Evolutionary conservation across 2,329 filamentous ascomycete species (phyloP).

Genomic region (Penicillium brevicompactum): DNA sequence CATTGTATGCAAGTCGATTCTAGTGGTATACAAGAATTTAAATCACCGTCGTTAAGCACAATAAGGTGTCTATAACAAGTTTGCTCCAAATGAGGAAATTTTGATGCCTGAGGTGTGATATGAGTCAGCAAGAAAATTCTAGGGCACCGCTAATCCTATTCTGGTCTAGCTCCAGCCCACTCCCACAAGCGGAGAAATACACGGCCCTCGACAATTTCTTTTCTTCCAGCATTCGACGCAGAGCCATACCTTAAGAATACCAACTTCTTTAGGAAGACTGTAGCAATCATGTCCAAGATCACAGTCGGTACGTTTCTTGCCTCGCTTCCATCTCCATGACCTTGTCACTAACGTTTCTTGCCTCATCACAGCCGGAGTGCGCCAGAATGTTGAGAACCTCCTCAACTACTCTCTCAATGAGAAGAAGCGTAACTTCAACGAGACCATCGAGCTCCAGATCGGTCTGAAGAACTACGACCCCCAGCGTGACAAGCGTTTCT

Average conservation of each 20-base stretch:
- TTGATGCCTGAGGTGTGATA: not conserved
- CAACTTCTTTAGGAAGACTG: conserved; percentile 82
- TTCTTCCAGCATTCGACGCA: conserved; percentile 44
- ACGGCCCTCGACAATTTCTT: conserved; percentile 27
- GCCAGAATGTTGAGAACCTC: conserved; percentile 88
- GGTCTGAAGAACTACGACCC: conserved; percentile 99
- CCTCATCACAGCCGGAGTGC: conserved; percentile 73
- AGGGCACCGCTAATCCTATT: conserved; percentile 33
- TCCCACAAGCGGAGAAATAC: conserved; percentile 46
- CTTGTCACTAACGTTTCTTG: conserved; percentile 15
- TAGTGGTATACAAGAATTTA: too few species aligned
- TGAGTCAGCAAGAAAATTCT: conserved; percentile 17
- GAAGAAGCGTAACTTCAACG: conserved; percentile 98
- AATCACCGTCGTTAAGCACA: too few species aligned
- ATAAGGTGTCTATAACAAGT: too few species aligned
- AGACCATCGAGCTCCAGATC: conserved; percentile 82
- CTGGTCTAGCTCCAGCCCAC: conserved; percentile 27
- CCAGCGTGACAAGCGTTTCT: conserved; percentile 99
- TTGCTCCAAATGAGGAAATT: not conserved
- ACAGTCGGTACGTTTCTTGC: conserved; percentile 53
- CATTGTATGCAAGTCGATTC: too few species aligned
- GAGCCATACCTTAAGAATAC: conserved; percentile 74
- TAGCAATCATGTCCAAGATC: conserved; percentile 61
- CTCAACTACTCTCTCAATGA: conserved; percentile 93
- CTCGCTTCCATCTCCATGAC: not conserved